A percentile compares a stretch with the other conserved stretches of the same genome.
Evolutionary conservation across 495 filamentous ascomycete genomes (phyloP).

Genomic region (Trichoderma reesei): DNA sequence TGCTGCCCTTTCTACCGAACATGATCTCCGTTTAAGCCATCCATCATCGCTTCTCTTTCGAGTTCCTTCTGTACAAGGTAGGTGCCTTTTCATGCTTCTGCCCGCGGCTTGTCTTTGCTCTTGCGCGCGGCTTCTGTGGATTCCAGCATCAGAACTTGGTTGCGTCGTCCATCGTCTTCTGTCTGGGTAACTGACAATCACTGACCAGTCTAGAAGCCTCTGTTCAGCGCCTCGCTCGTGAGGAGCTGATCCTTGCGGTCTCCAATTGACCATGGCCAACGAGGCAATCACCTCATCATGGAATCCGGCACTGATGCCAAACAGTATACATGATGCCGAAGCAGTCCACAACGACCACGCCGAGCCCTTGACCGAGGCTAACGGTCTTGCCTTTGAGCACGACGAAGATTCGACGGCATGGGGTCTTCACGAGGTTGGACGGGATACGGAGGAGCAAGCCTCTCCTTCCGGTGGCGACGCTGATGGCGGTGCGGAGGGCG

Average conservation of each 20-base stretch:
- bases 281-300: constrained; percentile 37
- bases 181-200: constrained; percentile 16
- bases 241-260: constrained; percentile 13
- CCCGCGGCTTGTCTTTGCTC: neutral
- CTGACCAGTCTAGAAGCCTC: neutral
- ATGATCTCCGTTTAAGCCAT: constrained; percentile 1
- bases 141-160: neutral
- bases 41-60: neutral
- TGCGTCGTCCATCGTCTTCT: constrained; percentile 13
- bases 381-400: constrained; percentile 6
- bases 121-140: neutral
- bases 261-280: constrained; percentile 24
- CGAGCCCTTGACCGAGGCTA: neutral
- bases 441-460: constrained; percentile 24
- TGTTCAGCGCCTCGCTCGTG: neutral
- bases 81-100: neutral
- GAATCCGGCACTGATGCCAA: constrained; percentile 48
- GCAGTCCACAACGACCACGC: constrained; percentile 10
- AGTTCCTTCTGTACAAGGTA: constrained; percentile 1
- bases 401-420: constrained; percentile 5
- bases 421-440: constrained; percentile 12
- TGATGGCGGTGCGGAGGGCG: constrained; percentile 14
- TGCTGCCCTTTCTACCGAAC: neutral
- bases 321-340: constrained; percentile 25
- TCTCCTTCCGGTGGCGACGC: constrained; percentile 19